Conservation (phyloP, 2,329 filamentous ascomycete species). For the Whalleya microplaca region DNA sequence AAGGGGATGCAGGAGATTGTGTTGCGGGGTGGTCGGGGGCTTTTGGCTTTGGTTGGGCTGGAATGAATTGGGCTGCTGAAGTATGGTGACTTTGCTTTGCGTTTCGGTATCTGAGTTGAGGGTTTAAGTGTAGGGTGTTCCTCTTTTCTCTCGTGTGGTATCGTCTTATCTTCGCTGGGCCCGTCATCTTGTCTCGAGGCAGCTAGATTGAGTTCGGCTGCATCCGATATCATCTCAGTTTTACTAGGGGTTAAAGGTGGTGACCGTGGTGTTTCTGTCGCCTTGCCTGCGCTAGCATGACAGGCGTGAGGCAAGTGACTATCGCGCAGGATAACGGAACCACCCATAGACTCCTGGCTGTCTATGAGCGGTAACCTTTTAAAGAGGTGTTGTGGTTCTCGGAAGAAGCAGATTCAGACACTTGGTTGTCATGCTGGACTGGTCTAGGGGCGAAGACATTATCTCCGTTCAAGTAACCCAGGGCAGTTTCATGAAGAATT, state of each 20-base stretch:
- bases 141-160: neutral
- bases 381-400: conserved; percentile 8
- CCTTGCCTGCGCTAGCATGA: neutral
- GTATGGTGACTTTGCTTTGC: conserved; percentile 39
- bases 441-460: neutral
- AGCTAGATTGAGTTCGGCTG: neutral
- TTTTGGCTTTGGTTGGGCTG: conserved; percentile 26
- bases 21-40: conserved; percentile 44
- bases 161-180: neutral
- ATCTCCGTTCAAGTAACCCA: conserved; percentile 1
- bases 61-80: conserved; percentile 28
- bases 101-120: conserved; percentile 27
- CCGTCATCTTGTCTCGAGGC: neutral
- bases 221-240: neutral
- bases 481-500: neutral
- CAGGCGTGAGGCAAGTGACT: neutral
- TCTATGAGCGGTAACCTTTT: conserved; percentile 29
- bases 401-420: neutral
- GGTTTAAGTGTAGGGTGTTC: neutral
- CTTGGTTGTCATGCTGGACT: neutral
- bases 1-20: conserved; percentile 64
- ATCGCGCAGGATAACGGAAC: conserved; percentile 5
- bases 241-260: neutral
- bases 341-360: conserved; percentile 29
- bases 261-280: neutral